Evolutionary conservation across 192 early-diverging fungal genomes (phyloP).

Genomic region (Kappamyces sp.): DNA sequence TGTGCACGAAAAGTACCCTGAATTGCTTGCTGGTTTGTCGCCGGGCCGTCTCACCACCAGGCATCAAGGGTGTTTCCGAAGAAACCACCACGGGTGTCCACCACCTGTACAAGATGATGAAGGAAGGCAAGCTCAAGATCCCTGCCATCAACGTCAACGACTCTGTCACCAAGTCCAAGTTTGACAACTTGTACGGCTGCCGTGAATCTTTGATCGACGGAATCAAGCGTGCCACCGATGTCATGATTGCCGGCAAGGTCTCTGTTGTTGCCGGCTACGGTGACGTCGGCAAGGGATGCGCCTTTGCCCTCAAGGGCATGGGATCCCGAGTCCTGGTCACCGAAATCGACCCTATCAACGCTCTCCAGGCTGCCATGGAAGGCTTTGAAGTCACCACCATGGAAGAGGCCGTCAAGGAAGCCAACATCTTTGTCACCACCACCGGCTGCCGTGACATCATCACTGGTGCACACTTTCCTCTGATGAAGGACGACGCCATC

Average conservation of each 20-base stretch:
- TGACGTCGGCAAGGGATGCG: constrained; percentile 99
- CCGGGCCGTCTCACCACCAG: no score
- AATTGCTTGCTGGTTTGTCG: constrained; percentile 70
- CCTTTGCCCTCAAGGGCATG: constrained; percentile 94
- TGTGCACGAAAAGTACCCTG: constrained; percentile 94
- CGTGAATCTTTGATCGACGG: constrained; percentile 98
- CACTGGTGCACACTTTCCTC: constrained; percentile 81
- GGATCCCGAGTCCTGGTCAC: constrained; percentile 97
- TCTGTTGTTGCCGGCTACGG: constrained; percentile 98
- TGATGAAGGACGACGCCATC: constrained; percentile 98
- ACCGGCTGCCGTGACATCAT: constrained; percentile 99
- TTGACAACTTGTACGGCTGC: constrained; percentile 99
- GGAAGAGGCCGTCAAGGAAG: constrained; percentile 87
- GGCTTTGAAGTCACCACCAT: constrained; percentile 99
- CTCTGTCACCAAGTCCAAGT: constrained; percentile 99
- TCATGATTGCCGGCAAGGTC: constrained; percentile 99
- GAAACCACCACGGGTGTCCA: constrained; percentile 99
- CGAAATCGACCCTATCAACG: constrained; percentile 99
- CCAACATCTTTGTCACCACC: constrained; percentile 97
- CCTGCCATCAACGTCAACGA: constrained; percentile 99
- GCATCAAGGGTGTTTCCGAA: constrained; percentile 93
- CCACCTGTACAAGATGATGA: constrained; percentile 98
- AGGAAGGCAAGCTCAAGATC: constrained; percentile 92
- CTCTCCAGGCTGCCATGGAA: constrained; percentile 98
- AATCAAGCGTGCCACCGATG: constrained; percentile 99